Percentiles rank a stretch among this genome's conserved stretches.
Evolutionary conservation across 768 basidiomycete species (phyloP).

Genomic region (Phaffia australis): DNA sequence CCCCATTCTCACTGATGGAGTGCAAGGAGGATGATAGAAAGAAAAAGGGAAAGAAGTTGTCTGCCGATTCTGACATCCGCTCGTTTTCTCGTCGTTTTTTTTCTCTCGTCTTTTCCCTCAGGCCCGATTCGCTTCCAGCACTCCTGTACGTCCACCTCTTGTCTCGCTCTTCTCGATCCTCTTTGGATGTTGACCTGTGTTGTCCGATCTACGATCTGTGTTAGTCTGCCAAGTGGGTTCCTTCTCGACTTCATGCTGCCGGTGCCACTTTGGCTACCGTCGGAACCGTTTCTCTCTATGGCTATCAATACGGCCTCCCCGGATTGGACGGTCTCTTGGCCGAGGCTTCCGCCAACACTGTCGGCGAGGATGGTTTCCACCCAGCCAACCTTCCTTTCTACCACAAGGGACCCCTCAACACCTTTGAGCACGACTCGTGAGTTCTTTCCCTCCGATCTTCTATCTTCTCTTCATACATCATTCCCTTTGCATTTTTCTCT

Average conservation of each 20-base stretch:
- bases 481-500: background rate
- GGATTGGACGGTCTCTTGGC: constrained; percentile 70
- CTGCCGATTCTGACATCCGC: constrained; percentile 1
- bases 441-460: constrained; percentile 30
- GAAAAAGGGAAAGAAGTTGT: too few species aligned
- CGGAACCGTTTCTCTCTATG: constrained; percentile 94
- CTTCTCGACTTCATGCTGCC: constrained; percentile 42
- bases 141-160: constrained; percentile 13
- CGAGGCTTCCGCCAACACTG: constrained; percentile 83
- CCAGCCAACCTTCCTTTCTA: constrained; percentile 78
- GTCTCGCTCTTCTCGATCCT: background rate
- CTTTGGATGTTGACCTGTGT: background rate
- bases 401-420: constrained; percentile 75
- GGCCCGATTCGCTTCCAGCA: constrained; percentile 22
- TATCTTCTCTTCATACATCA: background rate
- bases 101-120: background rate
- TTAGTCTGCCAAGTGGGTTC: constrained; percentile 6
- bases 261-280: constrained; percentile 65
- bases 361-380: constrained; percentile 90
- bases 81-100: background rate
- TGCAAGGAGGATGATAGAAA: background rate
- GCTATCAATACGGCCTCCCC: constrained; percentile 69
- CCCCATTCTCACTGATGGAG: background rate
- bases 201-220: background rate
- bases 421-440: constrained; percentile 93